Evolutionary conservation across 2,329 filamentous ascomycete genomes (phyloP).

Genomic region (Onygenales sp.): DNA sequence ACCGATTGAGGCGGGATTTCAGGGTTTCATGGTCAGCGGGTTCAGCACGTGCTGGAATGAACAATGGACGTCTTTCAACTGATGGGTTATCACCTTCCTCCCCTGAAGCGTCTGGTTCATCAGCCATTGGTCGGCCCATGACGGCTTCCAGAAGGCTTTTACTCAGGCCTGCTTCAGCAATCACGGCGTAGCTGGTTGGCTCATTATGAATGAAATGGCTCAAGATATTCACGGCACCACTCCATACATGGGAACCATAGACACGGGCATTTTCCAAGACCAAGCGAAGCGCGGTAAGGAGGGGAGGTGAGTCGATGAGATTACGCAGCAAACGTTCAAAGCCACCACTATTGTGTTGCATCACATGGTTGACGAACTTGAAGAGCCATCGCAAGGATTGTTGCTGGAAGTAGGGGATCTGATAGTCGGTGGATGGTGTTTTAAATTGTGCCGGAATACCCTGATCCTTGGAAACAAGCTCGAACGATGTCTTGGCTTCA

Average conservation of each 20-base stretch:
- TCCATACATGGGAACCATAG: constrained; percentile 94
- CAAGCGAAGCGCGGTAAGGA: constrained; percentile 67
- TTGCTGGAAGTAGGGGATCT: constrained; percentile 86
- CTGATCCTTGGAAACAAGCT: constrained; percentile 55
- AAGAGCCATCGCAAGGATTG: constrained; percentile 88
- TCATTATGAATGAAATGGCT: constrained; percentile 98
- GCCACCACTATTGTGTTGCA: constrained; percentile 71
- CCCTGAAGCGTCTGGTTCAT: constrained; percentile 17
- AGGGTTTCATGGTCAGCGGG: constrained; percentile 15
- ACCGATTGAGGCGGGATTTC: constrained; percentile 23
- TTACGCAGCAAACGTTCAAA: constrained; percentile 87
- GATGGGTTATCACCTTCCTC: constrained; percentile 27
- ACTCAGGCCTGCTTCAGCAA: constrained; percentile 87
- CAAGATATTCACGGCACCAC: constrained; percentile 80
- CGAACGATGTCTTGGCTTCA: constrained; percentile 62
- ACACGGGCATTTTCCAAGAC: constrained; percentile 70
- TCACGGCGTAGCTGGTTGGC: constrained; percentile 91
- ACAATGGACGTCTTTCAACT: constrained; percentile 30
- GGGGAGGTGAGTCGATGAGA: constrained; percentile 80
- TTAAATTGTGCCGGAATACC: constrained; percentile 64
- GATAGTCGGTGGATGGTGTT: constrained; percentile 81
- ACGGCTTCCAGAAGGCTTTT: constrained; percentile 77
- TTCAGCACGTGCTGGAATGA: constrained; percentile 14
- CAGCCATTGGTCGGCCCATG: constrained; percentile 37
- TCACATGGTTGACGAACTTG: constrained; percentile 93